These are phyloP conservation scores for Colletotrichum limetticola DNA, from an alignment of 2,329 filamentous ascomycete species.

Conservation along the genomic window DNA sequence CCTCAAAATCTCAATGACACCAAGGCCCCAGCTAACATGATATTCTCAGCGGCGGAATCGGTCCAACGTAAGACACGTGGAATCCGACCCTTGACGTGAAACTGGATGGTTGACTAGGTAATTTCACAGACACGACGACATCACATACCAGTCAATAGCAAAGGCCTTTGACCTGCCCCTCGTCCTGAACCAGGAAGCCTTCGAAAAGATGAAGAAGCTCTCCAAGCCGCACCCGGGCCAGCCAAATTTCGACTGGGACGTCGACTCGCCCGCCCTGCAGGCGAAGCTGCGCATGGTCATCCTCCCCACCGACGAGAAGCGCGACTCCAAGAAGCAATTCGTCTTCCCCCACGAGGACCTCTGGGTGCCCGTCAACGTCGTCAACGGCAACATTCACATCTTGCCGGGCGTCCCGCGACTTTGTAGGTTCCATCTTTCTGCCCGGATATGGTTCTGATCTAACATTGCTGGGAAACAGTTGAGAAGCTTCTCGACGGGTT, in stretches of 20 bases:
- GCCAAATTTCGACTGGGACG: slow-evolving; percentile 85
- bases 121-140: slow-evolving; percentile 85
- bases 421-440: slow-evolving; percentile 58
- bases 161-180: slow-evolving; percentile 85
- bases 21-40: slow-evolving; percentile 25
- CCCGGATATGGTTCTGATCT: neutral
- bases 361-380: slow-evolving; percentile 90
- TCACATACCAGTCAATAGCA: slow-evolving; percentile 94
- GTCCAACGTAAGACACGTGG: slow-evolving; percentile 77
- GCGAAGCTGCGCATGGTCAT: slow-evolving; percentile 93
- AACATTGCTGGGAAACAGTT: slow-evolving; percentile 53
- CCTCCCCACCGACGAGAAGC: slow-evolving; percentile 78
- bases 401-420: slow-evolving; percentile 88
- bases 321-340: slow-evolving; percentile 76
- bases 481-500: slow-evolving; percentile 81
- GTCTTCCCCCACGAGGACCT: slow-evolving; percentile 83
- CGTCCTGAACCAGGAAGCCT: slow-evolving; percentile 80
- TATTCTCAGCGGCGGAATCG: slow-evolving; percentile 80
- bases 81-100: too few relatives aligned
- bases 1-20: neutral
- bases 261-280: slow-evolving; percentile 78
- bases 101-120: neutral
- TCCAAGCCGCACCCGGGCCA: slow-evolving; percentile 79
- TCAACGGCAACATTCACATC: slow-evolving; percentile 94
- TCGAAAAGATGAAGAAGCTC: slow-evolving; percentile 84